Conservation (phyloP, 306 rosid species). For the Alnus rubra region DNA sequence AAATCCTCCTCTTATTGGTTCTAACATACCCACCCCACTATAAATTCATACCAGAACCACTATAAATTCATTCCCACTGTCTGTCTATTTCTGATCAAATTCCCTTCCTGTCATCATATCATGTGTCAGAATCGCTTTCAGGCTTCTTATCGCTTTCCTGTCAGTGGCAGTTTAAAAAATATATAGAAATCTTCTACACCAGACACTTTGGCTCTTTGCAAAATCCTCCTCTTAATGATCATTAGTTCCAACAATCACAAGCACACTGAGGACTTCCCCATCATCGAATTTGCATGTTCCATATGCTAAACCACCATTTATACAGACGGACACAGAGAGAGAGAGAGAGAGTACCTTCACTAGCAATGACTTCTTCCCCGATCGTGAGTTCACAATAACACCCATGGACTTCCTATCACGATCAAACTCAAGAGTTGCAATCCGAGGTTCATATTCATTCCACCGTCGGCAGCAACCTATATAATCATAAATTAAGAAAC, state of each 20-base stretch:
- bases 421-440: constrained; percentile 95
- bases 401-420: constrained; percentile 92
- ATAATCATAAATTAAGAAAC: not conserved
- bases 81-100: no score
- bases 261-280: not conserved
- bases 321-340: not conserved
- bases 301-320: not conserved
- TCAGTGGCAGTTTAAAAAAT: no score
- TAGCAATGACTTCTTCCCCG: constrained; percentile 58
- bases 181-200: no score
- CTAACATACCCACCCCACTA: not conserved
- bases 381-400: constrained; percentile 56
- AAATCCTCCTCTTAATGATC: no score
- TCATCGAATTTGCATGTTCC: not conserved
- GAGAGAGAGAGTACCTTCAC: constrained; percentile 64
- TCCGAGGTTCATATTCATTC: constrained; percentile 54
- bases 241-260: not conserved
- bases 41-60: not conserved
- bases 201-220: not conserved
- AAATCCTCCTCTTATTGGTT: not conserved
- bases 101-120: no score
- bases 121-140: no score
- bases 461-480: constrained; percentile 71
- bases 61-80: not conserved
- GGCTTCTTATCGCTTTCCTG: no score